Conservation (phyloP, 352 stramenopile genomes). For the Globisporangium polare region DNA sequence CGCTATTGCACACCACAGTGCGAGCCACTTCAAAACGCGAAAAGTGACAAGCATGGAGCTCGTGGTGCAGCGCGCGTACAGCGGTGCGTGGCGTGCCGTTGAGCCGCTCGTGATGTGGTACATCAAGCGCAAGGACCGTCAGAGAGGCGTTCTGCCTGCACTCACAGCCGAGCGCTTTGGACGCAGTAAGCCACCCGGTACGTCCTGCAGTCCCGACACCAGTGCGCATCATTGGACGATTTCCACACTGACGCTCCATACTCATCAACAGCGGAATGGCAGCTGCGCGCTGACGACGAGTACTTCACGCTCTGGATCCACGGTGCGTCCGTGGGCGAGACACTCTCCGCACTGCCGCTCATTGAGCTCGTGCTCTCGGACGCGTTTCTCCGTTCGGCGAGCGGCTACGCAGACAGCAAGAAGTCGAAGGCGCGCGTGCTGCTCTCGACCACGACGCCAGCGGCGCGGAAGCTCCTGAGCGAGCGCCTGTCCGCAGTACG, state of each 20-base stretch:
- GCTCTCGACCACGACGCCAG: slow-evolving; percentile 65
- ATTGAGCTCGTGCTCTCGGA: slow-evolving; percentile 46
- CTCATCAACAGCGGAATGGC: slow-evolving; percentile 20
- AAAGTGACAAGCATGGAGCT: slow-evolving; percentile 15
- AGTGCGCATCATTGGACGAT: background rate
- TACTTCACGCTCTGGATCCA: slow-evolving; percentile 69
- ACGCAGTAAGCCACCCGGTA: slow-evolving; percentile 32
- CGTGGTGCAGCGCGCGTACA: slow-evolving; percentile 50
- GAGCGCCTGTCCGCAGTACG: slow-evolving; percentile 16
- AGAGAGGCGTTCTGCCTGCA: slow-evolving; percentile 24
- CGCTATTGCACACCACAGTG: too few relatives aligned
- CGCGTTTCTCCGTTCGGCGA: slow-evolving; percentile 9
- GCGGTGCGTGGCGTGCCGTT: slow-evolving; percentile 41
- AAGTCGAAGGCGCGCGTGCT: slow-evolving; percentile 34
- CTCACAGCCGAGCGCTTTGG: slow-evolving; percentile 59
- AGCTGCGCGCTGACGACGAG: slow-evolving; percentile 4
- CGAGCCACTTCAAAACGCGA: background rate
- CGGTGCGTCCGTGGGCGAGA: slow-evolving; percentile 70
- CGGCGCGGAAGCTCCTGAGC: slow-evolving; percentile 42
- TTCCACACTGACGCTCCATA: background rate
- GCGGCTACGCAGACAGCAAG: slow-evolving; percentile 6
- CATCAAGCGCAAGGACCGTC: slow-evolving; percentile 47
- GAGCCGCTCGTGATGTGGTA: slow-evolving; percentile 54
- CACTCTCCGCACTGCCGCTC: slow-evolving; percentile 58
- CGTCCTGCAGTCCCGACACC: background rate